Percentiles rank a stretch among this genome's conserved stretches.
These are phyloP conservation scores for Globisporangium abappressorium DNA, from an alignment of 352 stramenopile genomes.

Conservation along the genomic window DNA sequence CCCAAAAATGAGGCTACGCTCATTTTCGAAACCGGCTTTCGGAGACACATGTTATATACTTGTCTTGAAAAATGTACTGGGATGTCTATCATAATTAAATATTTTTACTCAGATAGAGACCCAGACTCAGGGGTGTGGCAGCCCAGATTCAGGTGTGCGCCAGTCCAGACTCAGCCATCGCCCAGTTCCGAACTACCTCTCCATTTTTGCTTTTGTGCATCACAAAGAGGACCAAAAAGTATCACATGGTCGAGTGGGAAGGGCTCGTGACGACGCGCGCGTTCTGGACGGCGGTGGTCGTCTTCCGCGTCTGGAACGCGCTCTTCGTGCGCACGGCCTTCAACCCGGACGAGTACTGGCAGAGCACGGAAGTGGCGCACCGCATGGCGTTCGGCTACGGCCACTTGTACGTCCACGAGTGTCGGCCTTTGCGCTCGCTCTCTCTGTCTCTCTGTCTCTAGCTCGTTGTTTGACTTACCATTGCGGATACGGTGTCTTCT, in stretches of 20 bases:
- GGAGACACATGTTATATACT: no score
- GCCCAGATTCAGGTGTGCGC: no score
- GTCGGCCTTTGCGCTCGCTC: background rate
- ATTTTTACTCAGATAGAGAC: no score
- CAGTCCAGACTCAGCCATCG: no score
- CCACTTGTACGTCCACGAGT: constrained; percentile 47
- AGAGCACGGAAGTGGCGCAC: constrained; percentile 86
- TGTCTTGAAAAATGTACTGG: no score
- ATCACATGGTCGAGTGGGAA: constrained; percentile 19
- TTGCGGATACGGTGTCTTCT: background rate
- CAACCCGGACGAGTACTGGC: constrained; percentile 90
- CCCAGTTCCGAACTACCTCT: no score
- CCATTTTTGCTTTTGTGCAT: no score
- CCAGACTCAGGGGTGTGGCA: no score
- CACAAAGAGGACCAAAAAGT: no score
- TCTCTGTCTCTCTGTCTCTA: background rate
- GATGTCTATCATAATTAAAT: no score
- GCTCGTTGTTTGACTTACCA: background rate
- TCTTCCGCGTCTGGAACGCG: constrained; percentile 78
- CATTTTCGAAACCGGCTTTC: no score
- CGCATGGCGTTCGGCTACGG: constrained; percentile 85
- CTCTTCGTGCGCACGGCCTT: constrained; percentile 85
- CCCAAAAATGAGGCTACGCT: no score
- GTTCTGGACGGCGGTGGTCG: constrained; percentile 52
- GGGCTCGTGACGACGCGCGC: constrained; percentile 27